Evolutionary conservation across 1,139 yeast species (phyloP).

Genomic region (Diutina catenulata): DNA sequence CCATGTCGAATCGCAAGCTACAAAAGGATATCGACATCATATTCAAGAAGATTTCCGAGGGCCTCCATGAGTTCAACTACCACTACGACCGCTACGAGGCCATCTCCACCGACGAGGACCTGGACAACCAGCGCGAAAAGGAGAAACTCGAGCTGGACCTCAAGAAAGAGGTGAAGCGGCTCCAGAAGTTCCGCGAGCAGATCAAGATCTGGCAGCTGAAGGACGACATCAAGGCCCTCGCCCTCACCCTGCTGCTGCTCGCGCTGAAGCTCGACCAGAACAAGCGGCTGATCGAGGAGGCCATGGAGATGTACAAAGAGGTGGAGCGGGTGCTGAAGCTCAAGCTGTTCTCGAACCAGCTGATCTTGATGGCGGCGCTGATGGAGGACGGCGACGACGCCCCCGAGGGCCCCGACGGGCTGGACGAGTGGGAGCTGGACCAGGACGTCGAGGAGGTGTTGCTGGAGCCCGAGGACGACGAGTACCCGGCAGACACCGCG

Average conservation of each 20-base stretch:
- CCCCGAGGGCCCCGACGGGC: conserved; percentile 8
- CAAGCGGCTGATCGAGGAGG: conserved; percentile 32
- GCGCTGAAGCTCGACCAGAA: conserved; percentile 29
- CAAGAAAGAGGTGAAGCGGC: conserved; percentile 90
- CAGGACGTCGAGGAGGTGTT: conserved; percentile 11
- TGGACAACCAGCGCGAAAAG: conserved; percentile 62
- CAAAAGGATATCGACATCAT: conserved; percentile 28
- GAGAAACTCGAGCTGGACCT: conserved; percentile 65
- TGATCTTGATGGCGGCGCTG: conserved; percentile 33
- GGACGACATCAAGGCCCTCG: conserved; percentile 12
- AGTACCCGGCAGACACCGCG: conserved; percentile 19
- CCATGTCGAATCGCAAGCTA: conserved; percentile 32
- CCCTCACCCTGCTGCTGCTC: conserved; percentile 2
- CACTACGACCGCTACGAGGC: conserved; percentile 35
- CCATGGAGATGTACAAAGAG: conserved; percentile 38
- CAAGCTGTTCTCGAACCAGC: conserved; percentile 36
- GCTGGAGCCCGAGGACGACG: conserved; percentile 3
- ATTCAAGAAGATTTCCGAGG: conserved; percentile 19
- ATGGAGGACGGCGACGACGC: conserved; percentile 17
- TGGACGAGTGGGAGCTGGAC: conserved; percentile 11
- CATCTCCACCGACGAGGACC: conserved; percentile 17
- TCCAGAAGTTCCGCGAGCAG: conserved; percentile 91
- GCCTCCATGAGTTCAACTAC: conserved; percentile 24
- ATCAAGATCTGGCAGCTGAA: conserved; percentile 76
- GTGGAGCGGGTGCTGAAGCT: conserved; percentile 34